A percentile compares a stretch with the other conserved stretches of the same genome.
Evolutionary conservation across 495 filamentous ascomycete species (phyloP).

Genomic region (Clavariopsis aquatica): DNA sequence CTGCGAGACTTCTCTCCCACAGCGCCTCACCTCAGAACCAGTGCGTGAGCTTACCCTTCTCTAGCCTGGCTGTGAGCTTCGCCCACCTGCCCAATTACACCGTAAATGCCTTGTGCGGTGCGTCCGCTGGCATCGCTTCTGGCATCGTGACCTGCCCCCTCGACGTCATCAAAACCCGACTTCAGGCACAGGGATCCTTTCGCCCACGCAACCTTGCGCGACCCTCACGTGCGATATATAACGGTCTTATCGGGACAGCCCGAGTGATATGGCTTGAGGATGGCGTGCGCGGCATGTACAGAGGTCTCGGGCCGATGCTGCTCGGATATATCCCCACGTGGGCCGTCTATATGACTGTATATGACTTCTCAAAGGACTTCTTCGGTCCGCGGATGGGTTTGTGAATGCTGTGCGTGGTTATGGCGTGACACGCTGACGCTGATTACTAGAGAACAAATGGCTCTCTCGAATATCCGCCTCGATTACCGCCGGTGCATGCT

Average conservation of each 20-base stretch:
- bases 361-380: constrained; percentile 79
- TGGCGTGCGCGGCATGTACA: constrained; percentile 86
- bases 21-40: constrained; percentile 5
- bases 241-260: constrained; percentile 83
- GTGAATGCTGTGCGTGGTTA: constrained; percentile 34
- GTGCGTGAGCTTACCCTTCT: constrained; percentile 47
- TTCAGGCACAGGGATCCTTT: constrained; percentile 93
- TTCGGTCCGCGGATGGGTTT: constrained; percentile 67
- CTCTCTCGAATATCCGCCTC: constrained; percentile 65
- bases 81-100: constrained; percentile 54
- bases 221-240: constrained; percentile 62
- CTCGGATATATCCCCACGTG: constrained; percentile 95
- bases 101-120: constrained; percentile 74
- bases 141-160: constrained; percentile 95
- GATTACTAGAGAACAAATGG: constrained; percentile 27
- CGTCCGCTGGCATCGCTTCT: constrained; percentile 83
- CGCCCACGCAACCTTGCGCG: constrained; percentile 36
- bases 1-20: constrained; percentile 20
- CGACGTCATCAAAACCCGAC: constrained; percentile 98
- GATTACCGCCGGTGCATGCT: constrained; percentile 84
- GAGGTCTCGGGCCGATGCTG: constrained; percentile 90
- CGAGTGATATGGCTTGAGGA: constrained; percentile 82
- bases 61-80: constrained; percentile 56
- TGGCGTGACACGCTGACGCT: constrained; percentile 7
- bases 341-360: constrained; percentile 96